Evolutionary conservation across 179 eudicot species (phyloP), one percentile per base, ranked within the genome.

Genomic region (Dionaea muscipula): DNA sequence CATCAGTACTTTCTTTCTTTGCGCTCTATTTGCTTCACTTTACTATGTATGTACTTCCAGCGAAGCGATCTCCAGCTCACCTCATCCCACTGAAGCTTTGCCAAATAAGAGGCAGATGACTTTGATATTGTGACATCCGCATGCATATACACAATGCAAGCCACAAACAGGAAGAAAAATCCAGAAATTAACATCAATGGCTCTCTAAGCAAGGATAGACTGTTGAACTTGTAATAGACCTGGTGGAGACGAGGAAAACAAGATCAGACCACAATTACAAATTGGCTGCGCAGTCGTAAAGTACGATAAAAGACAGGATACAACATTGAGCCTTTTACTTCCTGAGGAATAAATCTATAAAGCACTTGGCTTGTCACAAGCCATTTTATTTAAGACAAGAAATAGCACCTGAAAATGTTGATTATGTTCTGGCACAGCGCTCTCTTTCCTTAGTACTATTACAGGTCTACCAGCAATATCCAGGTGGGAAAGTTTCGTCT

Each of bases 61-160:
- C n/a, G n/a, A n/a, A 7, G 16, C 7, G 26, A 28, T 17, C 40
- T 44, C 9, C 24, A 7, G 38, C 77, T 23, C 58, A 85, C 99
- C 96, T 93, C 99, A 53, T 93, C 99, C 96, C 91, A 81, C 67
- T 93, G 99, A 69, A 82, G 75, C 67, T 72, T 84, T 38, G 99
- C 99, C 64, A 93, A 38, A 62, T 93, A 93, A 52, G 95, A 88
- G 56, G 96, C 68, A 58, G 99, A 84, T 4, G 89, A 74, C 66
- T 93, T 93, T 55, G 99, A 93, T 71, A 93, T 93, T 27, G 99
- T 88, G 44, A 93, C 54, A 73, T 93, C 99, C 23, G 94, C 85
- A 70, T 85, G 93, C 63, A 72, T 70, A 61, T 93, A 93, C 12
- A 80, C 74, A 43, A 93, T 75, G 69, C 96, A 82, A 37, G 99